Conservation (phyloP, 169 alveolate species). For the Toxoplasma gondii region DNA sequence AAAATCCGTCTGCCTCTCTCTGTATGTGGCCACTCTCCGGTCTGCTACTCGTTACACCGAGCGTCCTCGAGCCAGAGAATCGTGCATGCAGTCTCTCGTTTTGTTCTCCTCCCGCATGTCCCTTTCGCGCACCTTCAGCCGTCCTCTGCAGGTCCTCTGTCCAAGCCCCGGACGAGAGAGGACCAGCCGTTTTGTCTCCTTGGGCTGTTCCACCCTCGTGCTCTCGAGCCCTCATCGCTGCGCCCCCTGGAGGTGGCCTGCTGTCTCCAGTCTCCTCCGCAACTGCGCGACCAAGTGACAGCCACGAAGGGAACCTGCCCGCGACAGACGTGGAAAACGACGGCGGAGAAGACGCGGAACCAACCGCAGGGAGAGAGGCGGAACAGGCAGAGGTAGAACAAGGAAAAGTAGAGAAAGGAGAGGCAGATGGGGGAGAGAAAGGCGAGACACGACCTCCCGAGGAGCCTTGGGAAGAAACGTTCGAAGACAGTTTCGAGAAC, state of each 20-base stretch:
- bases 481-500: too few relatives aligned
- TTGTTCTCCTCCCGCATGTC: background rate
- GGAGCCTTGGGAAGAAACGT: too few relatives aligned
- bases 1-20: background rate
- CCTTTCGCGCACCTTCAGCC: background rate
- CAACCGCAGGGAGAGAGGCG: background rate
- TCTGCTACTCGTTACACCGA: too few relatives aligned
- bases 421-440: background rate
- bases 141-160: background rate
- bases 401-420: background rate
- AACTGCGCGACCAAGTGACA: background rate
- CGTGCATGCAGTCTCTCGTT: background rate
- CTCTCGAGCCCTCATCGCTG: too few relatives aligned
- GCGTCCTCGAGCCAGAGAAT: too few relatives aligned
- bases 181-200: background rate
- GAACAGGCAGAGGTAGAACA: background rate
- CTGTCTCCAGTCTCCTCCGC: background rate
- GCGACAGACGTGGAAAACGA: background rate
- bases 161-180: background rate
- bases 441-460: background rate
- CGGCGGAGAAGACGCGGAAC: background rate
- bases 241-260: background rate
- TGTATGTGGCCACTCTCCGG: too few relatives aligned
- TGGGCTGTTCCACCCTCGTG: background rate
- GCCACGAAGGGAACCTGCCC: background rate